Conservation (phyloP, 1,284 basidiomycete species). For the Pascua guehoae region DNA sequence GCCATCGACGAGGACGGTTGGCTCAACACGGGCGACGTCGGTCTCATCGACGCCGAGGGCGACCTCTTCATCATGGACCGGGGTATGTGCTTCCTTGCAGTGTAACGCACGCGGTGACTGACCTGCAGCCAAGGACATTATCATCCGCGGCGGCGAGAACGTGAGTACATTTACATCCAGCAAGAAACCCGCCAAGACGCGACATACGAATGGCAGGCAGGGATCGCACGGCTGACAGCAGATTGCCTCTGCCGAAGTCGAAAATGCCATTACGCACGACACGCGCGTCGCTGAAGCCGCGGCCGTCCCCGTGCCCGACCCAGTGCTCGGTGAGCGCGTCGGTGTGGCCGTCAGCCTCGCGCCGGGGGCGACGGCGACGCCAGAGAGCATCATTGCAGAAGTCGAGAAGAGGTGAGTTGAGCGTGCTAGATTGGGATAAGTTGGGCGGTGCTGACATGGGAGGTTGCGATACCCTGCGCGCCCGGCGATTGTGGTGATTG, state of each 20-base stretch:
- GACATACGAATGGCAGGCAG: neutral
- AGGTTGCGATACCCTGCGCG: slow-evolving; percentile 23
- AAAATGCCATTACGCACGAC: slow-evolving; percentile 40
- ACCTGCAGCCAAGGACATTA: slow-evolving; percentile 29
- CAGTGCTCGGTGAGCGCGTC: slow-evolving; percentile 38
- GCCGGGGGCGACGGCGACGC: slow-evolving; percentile 6
- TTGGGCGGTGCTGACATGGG: neutral
- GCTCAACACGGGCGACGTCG: slow-evolving; percentile 45
- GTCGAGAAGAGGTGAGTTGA: slow-evolving; percentile 1
- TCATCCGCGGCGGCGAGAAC: slow-evolving; percentile 47
- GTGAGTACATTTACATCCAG: slow-evolving; percentile 1
- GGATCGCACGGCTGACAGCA: slow-evolving; percentile 11
- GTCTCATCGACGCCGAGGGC: slow-evolving; percentile 31
- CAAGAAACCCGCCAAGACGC: neutral
- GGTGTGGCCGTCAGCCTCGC: slow-evolving; percentile 33
- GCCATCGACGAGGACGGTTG: slow-evolving; percentile 37
- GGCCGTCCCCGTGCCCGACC: slow-evolving; percentile 35
- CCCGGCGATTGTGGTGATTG: slow-evolving; percentile 22
- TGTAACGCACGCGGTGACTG: neutral
- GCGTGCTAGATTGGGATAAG: neutral
- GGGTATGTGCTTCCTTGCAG: neutral
- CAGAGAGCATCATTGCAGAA: slow-evolving; percentile 9
- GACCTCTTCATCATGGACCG: slow-evolving; percentile 41
- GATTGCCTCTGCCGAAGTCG: slow-evolving; percentile 39
- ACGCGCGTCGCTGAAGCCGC: slow-evolving; percentile 33